These are phyloP conservation scores for Starmerella gropengiesseri DNA, from an alignment of 805 yeast genomes.

Conservation along the genomic window DNA sequence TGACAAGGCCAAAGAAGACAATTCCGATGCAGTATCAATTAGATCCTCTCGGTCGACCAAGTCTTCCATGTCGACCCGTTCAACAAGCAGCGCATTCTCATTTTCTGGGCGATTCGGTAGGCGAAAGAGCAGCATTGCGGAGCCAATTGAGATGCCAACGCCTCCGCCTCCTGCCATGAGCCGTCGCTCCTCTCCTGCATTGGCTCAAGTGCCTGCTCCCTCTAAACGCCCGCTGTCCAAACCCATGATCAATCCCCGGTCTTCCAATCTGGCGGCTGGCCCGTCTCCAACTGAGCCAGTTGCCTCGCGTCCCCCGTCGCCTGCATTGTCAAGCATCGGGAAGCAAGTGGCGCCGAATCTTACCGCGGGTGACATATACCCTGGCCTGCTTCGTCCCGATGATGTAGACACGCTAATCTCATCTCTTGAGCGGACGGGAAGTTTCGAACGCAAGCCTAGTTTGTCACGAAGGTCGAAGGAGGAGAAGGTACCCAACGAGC, in stretches of 20 bases:
- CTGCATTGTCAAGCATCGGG: slow-evolving; percentile 10
- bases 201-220: not conserved
- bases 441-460: slow-evolving; percentile 30
- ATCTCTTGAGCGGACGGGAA: slow-evolving; percentile 29
- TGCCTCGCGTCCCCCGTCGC: slow-evolving; percentile 12
- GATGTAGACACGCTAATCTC: slow-evolving; percentile 29
- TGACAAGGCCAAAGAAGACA: not conserved
- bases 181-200: not conserved
- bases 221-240: not conserved
- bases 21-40: slow-evolving; percentile 22
- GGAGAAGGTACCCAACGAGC: slow-evolving; percentile 27
- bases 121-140: not conserved
- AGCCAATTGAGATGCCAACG: not conserved
- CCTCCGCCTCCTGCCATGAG: slow-evolving; percentile 2
- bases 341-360: slow-evolving; percentile 9
- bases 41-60: slow-evolving; percentile 25
- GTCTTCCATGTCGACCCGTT: slow-evolving; percentile 25
- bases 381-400: slow-evolving; percentile 12
- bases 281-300: not conserved
- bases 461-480: slow-evolving; percentile 19
- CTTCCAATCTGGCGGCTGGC: not conserved
- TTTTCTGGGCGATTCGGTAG: slow-evolving; percentile 11
- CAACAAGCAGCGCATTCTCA: slow-evolving; percentile 17
- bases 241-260: no score
- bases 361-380: slow-evolving; percentile 19